A percentile compares a stretch with the other conserved stretches of the same genome.
phyloP scores from a whole-genome alignment of 176 grass and related monocot genomes.

The Coix lacrymajobi region DNA sequence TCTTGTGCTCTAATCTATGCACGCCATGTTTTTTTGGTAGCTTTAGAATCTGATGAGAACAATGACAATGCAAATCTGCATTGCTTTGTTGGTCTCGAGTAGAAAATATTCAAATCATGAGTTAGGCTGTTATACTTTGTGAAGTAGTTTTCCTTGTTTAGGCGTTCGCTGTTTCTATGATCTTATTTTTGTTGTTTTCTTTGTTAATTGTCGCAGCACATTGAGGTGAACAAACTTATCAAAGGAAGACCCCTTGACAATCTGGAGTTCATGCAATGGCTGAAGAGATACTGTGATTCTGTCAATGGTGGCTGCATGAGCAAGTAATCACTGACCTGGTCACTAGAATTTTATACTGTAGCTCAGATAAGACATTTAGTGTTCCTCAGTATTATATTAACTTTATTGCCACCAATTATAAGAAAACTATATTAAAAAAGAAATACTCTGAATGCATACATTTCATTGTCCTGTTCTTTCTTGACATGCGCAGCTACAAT shows the following conservation, averaged over 20 bases:
- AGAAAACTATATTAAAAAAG: no score
- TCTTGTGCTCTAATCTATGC: background rate
- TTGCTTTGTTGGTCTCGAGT: background rate
- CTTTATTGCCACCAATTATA: background rate
- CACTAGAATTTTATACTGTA: background rate
- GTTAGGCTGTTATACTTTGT: background rate
- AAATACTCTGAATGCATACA: background rate
- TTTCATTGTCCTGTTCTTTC: background rate
- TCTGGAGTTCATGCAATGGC: constrained; percentile 96
- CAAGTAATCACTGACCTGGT: constrained; percentile 40
- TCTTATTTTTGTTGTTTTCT: background rate
- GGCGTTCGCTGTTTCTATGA: background rate
- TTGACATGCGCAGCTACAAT: constrained; percentile 52
- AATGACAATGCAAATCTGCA: no score
- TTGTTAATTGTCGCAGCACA: constrained; percentile 52
- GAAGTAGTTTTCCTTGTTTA: background rate
- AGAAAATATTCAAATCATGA: background rate
- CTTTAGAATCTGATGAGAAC: background rate
- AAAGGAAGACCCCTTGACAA: constrained; percentile 92
- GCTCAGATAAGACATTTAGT: background rate
- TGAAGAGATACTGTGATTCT: constrained; percentile 91
- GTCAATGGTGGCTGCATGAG: constrained; percentile 46
- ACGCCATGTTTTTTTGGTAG: no score
- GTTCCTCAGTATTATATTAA: background rate
- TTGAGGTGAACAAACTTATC: constrained; percentile 87